Base-by-base conservation (phyloP, 2,329 filamentous ascomycete genomes). In the Dothiorella sarmentorum region DNA sequence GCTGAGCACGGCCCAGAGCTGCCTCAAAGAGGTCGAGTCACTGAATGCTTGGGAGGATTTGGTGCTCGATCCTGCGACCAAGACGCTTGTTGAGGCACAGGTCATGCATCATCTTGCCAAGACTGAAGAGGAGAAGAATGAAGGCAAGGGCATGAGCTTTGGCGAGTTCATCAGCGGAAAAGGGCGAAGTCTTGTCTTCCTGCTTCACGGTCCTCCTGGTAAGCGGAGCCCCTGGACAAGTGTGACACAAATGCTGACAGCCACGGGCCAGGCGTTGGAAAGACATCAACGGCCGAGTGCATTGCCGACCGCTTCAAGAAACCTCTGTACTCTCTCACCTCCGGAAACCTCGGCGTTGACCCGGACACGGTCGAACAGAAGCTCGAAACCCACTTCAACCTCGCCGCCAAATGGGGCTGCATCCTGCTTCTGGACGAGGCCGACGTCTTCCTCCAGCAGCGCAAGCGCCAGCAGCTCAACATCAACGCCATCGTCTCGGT, bases 211-310 rank as follows among this genome's bases (percentile, higher is more conserved):
- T 3, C 11, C 29, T 10, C 45, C 45, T 3, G 40, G 38, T 42
- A 42, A 10, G 38, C 18, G n/a, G n/a, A n/a, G n/a, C 18, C 17
- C 5, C 17, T 10, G 29, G 10, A 20, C 3, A 11, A 22, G 65
- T 13, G 53, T 69, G 29, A 53, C 68, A 6, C 17, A 22, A 20
- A 9, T 4, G 9, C 38, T 42, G 9, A 42, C 18, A 13, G 18
- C 3, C 43, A 68, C 18, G 44, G 26, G 3, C 7, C 20, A 22
- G 59, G 59, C 6, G 44, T 49, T 2, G 61, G 61, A 3, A 62
- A 62, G 22, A 62, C 61, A 5, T 64, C 68, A 24, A 74, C 71
- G 5, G 71, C 67, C 6, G 69, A 74, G 56, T 64, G 63, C 40
- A 66, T 67, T n/a, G 64, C 67, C 15, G 68, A 72, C 35, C 58